Base-by-base conservation (phyloP, 768 basidiomycete genomes). In the Stropharia rugosoannulata region DNA sequence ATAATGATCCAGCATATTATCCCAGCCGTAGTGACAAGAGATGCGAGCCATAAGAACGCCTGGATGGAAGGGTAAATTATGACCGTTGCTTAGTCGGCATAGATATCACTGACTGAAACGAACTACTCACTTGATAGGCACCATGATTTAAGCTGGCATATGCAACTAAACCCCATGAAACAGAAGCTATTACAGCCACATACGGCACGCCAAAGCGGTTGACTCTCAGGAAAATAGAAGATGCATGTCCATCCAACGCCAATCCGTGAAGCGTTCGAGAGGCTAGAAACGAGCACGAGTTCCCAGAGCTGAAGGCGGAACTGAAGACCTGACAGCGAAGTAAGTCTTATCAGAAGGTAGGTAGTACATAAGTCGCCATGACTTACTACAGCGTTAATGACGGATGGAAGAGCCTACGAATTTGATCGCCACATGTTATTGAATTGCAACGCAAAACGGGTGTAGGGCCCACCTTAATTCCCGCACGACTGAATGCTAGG, bases 401-500 rank as follows among this genome's bases (percentile, higher is more conserved):
- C 52, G 2, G 72, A 71, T 49, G 68, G 67, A 19, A 71, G 51
- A 9, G 65, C 63, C 71, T 73, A 41, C 15, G n/a, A 47, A 51
- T 39, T 12, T 29, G 27, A 47, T n/a, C 29, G 9, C n/a, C 19
- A 38, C 32, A 27, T n/a, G 29, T 19, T 50, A 40, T 25, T 54
- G 19, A 47, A 43, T 7, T 44, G 51, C 16, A 16, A 29, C 25
- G 15, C 18, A 45, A 27, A n/a, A 13, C 48, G 39, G 16, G 41
- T 15, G 39, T 22, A n/a, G 35, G n/a, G 44, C 64, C 59, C 16
- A 72, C 82, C 68, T 80, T 82, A 66, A 87, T 80, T 9, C 86
- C 84, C 5, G 82, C 81, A 18, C 76, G 71, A 39, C 70, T 74
- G 62, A 89, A 83, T 22, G 87, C 89, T 55, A 90, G 80, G 38